Base-by-base conservation (phyloP, 1,284 basidiomycete species). In the Ceratobasidium sp. region DNA sequence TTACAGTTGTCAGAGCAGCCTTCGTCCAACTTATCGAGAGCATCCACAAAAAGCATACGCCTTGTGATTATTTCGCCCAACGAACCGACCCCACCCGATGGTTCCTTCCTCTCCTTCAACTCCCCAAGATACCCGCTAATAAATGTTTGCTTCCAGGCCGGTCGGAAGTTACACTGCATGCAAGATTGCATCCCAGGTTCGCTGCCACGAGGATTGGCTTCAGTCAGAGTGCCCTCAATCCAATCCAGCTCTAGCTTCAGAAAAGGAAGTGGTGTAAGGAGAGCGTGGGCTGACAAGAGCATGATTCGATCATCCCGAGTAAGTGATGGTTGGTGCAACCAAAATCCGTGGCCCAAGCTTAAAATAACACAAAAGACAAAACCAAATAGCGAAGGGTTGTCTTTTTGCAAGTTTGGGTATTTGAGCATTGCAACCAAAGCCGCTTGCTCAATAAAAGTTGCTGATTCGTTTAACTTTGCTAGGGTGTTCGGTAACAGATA, bases 301-400 rank as follows among this genome's bases (percentile, higher is more conserved):
- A 44, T 70, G 18, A 70, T 50, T 59, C 67, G 67, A 57, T 70
- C 67, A 47, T 70, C 54, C 28, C 67, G 67, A 30, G 67, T 59
- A 43, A 70, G 38, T n/a, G 46, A 18, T 11, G 54, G 1, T 18
- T 57, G 54, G 32, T 70, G 58, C 21, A 23, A 47, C 67, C 67
- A 70, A 47, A 70, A 70, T 21, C 32, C 30, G 21, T 59, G 41
- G 23, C 67, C 67, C 7, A 70, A 28, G 46, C 67, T 59, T 6
- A 70, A 55, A 28, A 70, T 21, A 35, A 49, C 30, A 49, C 67
- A 70, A 70, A 70, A 70, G 26, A 57, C 30, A 30, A 58, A 70
- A 47, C 67, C 67, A 70, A 70, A 70, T 1, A 70, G 30, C 28
- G 67, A 26, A 2, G 67, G 26, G 11, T 70, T 32, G 21, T 7